Evolutionary conservation across 2,329 filamentous ascomycete species (phyloP).

Genomic region (Pestalotiopsis sp.): DNA sequence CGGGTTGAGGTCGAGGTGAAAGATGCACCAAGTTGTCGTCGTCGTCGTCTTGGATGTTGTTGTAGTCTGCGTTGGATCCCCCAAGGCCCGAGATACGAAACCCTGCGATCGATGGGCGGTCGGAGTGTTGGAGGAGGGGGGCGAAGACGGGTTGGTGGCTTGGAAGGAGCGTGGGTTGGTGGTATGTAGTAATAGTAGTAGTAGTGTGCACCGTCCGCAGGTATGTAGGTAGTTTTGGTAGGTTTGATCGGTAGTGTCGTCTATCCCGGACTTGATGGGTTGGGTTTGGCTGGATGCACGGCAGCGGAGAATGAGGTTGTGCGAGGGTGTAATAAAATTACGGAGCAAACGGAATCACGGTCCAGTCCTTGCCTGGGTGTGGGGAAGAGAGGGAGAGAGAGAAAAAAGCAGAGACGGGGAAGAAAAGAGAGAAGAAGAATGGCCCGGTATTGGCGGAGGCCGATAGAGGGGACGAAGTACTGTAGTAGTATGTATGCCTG

Average conservation of each 20-base stretch:
- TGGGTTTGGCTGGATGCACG: constrained; percentile 1
- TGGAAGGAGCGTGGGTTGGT: not conserved
- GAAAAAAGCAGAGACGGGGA: not conserved
- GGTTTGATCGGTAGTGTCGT: no score
- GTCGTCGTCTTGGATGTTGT: not conserved
- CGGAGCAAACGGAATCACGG: not conserved
- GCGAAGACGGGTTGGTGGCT: not conserved
- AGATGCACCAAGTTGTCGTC: not conserved
- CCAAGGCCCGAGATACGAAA: not conserved
- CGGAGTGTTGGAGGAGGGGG: not conserved
- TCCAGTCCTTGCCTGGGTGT: not conserved
- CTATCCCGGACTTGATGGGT: not conserved
- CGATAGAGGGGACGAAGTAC: no score
- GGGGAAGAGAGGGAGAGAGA: not conserved
- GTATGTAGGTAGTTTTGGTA: no score
- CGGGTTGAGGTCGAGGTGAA: not conserved
- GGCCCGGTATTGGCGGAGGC: no score
- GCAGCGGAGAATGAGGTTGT: not conserved
- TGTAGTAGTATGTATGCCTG: no score
- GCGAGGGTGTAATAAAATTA: constrained; percentile 4
- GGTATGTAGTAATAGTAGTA: no score
- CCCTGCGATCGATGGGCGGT: not conserved
- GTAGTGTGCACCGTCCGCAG: no score
- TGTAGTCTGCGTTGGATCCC: not conserved
- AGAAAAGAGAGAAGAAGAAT: not conserved